These are phyloP conservation scores for Pigoraptor vietnamica DNA, from an alignment of 78 protist species.

Conservation along the genomic window DNA sequence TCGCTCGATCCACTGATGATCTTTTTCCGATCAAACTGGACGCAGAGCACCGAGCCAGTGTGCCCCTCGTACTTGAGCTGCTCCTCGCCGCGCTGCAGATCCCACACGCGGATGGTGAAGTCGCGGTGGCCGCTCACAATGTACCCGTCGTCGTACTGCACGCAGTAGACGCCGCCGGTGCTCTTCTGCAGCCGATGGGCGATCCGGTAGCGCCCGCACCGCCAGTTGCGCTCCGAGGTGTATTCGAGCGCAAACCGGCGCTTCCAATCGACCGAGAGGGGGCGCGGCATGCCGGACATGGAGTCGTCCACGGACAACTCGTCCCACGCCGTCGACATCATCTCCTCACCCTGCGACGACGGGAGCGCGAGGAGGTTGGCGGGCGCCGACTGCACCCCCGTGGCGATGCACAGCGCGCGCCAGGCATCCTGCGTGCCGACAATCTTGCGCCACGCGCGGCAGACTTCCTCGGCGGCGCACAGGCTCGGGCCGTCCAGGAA, in stretches of 20 bases:
- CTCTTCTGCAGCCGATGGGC: not conserved
- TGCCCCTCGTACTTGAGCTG: not conserved
- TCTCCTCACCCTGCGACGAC: not conserved
- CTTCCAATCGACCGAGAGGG: not conserved
- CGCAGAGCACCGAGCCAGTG: conserved; percentile 16
- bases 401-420: not conserved
- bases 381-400: not conserved
- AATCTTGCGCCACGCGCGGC: not conserved
- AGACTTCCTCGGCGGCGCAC: not conserved
- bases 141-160: not conserved
- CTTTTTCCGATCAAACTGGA: conserved; percentile 15
- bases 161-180: conserved; percentile 6
- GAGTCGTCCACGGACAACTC: not conserved
- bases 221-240: not conserved
- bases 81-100: not conserved
- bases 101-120: conserved; percentile 9
- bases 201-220: not conserved
- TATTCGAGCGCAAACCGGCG: not conserved
- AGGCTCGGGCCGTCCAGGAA: not conserved
- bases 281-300: not conserved
- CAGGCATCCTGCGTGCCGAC: not conserved
- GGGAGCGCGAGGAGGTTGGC: not conserved
- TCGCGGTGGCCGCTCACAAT: conserved; percentile 17
- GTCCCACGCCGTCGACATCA: not conserved
- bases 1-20: conserved; percentile 11